Conservation (phyloP, 305 asterid species). For the Ajuga reptans region DNA sequence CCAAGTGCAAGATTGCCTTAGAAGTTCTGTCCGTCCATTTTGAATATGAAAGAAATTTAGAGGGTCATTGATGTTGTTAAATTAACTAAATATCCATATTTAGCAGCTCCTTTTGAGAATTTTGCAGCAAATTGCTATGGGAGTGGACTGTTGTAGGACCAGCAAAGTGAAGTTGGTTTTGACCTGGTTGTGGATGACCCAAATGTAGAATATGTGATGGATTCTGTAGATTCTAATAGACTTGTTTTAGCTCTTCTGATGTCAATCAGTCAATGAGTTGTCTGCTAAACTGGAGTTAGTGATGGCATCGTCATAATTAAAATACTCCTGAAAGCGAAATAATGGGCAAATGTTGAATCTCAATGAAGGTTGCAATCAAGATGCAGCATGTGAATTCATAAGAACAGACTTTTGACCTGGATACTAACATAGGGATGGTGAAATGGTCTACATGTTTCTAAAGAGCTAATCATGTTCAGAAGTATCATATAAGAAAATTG, state of each 20-base stretch:
- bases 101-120: neutral
- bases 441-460: neutral
- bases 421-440: neutral
- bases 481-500: neutral
- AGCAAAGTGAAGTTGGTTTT: constrained; percentile 8
- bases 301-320: neutral
- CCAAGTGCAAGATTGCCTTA: neutral
- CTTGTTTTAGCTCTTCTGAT: neutral
- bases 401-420: neutral
- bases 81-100: neutral
- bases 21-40: neutral
- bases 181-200: neutral
- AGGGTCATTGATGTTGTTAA: neutral
- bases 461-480: neutral
- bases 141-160: neutral
- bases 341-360: neutral
- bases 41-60: neutral
- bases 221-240: neutral
- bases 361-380: neutral
- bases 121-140: neutral
- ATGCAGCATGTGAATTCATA: neutral
- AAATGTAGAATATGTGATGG: neutral
- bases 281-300: neutral
- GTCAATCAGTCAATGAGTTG: neutral
- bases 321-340: neutral